A percentile compares a stretch with the other conserved stretches of the same genome.
Evolutionary conservation across 2,329 filamentous ascomycete genomes (phyloP).

Genomic region (Pseudogymnoascus sp.): DNA sequence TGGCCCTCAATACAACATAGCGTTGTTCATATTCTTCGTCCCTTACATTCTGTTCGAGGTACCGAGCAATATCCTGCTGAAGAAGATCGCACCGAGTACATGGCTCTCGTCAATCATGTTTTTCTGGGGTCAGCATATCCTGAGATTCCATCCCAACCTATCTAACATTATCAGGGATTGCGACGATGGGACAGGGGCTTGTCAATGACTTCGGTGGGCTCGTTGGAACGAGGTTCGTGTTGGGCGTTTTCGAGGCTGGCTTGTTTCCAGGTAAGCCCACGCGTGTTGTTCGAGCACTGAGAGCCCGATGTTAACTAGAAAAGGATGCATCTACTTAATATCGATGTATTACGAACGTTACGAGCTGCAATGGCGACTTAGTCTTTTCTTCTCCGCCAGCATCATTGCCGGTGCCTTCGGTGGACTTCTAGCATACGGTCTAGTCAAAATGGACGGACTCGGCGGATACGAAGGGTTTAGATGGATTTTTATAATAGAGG

Average conservation of each 20-base stretch:
- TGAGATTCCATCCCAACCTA: not conserved
- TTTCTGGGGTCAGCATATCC: constrained; percentile 37
- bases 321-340: constrained; percentile 33
- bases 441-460: constrained; percentile 37
- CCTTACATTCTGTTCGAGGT: constrained; percentile 33
- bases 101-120: constrained; percentile 34
- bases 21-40: constrained; percentile 26
- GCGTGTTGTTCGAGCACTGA: constrained; percentile 10
- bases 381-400: constrained; percentile 35
- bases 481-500: constrained; percentile 40
- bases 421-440: constrained; percentile 40
- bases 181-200: constrained; percentile 39
- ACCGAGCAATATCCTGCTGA: constrained; percentile 23
- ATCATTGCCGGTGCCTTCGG: constrained; percentile 36
- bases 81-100: constrained; percentile 29
- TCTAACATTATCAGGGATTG: constrained; percentile 12
- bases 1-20: constrained; percentile 33
- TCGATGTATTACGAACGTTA: constrained; percentile 42
- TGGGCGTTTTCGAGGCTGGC: constrained; percentile 39
- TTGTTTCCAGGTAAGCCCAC: constrained; percentile 34
- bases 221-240: constrained; percentile 32
- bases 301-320: not conserved
- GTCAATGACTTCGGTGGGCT: constrained; percentile 33
- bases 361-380: constrained; percentile 41
- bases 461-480: constrained; percentile 39